Conservation (phyloP, 495 filamentous ascomycete genomes). For the Zalerion maritima region DNA sequence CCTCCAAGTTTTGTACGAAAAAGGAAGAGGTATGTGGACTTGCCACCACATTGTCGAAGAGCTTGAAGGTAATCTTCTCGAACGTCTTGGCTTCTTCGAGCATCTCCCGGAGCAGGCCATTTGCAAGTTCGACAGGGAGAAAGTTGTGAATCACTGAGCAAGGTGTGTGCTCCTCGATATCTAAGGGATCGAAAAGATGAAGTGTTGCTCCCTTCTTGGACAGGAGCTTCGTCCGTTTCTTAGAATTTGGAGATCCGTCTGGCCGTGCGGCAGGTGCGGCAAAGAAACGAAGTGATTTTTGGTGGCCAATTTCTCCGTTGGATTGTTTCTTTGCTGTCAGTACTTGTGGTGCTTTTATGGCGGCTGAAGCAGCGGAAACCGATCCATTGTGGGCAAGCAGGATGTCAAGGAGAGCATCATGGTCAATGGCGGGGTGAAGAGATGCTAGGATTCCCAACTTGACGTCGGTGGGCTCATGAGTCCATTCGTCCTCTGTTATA, state of each 20-base stretch:
- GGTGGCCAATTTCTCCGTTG: conserved; percentile 25
- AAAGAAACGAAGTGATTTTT: conserved; percentile 44
- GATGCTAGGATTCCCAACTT: conserved; percentile 77
- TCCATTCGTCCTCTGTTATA: conserved; percentile 8
- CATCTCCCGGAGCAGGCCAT: conserved; percentile 58
- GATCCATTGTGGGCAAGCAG: conserved; percentile 66
- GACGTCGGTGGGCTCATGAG: conserved; percentile 67
- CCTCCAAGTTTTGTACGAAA: conserved; percentile 57
- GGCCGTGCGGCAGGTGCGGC: conserved; percentile 21
- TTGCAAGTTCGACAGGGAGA: conserved; percentile 53
- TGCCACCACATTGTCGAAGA: conserved; percentile 73
- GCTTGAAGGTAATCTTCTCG: conserved; percentile 54
- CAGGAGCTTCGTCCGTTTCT: conserved; percentile 32
- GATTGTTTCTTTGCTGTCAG: conserved; percentile 21
- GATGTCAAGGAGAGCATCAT: conserved; percentile 58
- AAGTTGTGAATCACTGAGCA: conserved; percentile 90
- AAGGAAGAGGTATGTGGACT: conserved; percentile 70
- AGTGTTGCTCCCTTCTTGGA: conserved; percentile 70
- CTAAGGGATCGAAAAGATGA: conserved; percentile 63
- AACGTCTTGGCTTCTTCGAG: conserved; percentile 65
- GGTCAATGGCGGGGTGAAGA: conserved; percentile 46
- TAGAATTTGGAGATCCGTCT: conserved; percentile 14
- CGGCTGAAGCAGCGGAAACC: conserved; percentile 44
- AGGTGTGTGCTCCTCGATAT: conserved; percentile 67
- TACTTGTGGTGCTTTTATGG: conserved; percentile 26